These are phyloP conservation scores for Paramarasmius palmivorus DNA, from an alignment of 1,284 basidiomycete genomes.

Conservation along the genomic window DNA sequence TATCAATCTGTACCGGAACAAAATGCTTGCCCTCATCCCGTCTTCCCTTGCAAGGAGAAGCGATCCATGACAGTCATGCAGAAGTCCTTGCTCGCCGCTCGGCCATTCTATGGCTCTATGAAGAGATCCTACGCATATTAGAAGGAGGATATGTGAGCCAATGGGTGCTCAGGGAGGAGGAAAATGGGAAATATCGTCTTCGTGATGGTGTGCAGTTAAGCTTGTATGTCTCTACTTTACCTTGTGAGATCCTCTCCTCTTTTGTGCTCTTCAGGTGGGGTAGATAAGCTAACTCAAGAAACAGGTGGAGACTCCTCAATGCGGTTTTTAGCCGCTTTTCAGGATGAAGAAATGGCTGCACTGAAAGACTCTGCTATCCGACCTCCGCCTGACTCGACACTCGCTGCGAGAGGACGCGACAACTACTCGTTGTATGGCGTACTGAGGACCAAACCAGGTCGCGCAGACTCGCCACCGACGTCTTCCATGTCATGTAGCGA, in stretches of 20 bases:
- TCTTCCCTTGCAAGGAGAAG: constrained; percentile 74
- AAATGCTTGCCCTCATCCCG: constrained; percentile 78
- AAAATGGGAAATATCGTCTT: constrained; percentile 53
- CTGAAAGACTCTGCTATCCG: constrained; percentile 55
- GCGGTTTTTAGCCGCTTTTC: constrained; percentile 68
- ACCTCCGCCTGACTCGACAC: constrained; percentile 33
- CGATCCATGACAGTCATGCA: constrained; percentile 88
- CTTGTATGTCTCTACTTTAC: constrained; percentile 89
- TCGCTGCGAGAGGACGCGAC: constrained; percentile 72
- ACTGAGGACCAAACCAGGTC: constrained; percentile 87
- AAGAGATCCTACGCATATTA: constrained; percentile 52
- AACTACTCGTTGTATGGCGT: constrained; percentile 75
- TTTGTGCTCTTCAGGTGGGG: constrained; percentile 13
- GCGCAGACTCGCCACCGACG: constrained; percentile 82
- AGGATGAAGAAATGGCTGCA: constrained; percentile 68
- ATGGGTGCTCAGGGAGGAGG: constrained; percentile 29
- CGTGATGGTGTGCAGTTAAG: constrained; percentile 51
- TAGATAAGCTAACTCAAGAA: constrained; percentile 1
- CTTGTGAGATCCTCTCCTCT: constrained; percentile 57
- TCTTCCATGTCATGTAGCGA: constrained; percentile 88
- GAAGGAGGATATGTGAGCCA: constrained; percentile 39
- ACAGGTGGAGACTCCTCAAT: constrained; percentile 91
- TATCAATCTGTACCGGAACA: constrained; percentile 82
- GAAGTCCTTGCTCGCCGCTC: constrained; percentile 86
- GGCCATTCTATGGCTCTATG: constrained; percentile 79